Percentiles rank a stretch among this genome's conserved stretches.
These are phyloP conservation scores for Tricholoma flavovirens DNA, from an alignment of 768 basidiomycete genomes.

Conservation along the genomic window DNA sequence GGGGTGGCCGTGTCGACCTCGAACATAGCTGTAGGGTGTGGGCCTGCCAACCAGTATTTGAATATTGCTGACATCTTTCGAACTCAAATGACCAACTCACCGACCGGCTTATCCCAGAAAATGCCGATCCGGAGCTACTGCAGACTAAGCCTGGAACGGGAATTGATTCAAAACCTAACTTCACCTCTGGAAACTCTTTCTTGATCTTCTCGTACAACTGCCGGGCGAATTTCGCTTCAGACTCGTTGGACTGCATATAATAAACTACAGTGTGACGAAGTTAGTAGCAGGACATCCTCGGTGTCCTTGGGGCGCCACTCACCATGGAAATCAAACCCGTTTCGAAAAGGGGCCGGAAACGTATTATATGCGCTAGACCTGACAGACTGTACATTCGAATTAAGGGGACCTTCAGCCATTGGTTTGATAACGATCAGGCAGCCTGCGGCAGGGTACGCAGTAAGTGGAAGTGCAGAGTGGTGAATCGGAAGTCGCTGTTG, in stretches of 20 bases:
- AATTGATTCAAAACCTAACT: background rate
- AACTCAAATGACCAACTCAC: slow-evolving; percentile 32
- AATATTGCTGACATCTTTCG: background rate
- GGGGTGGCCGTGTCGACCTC: slow-evolving; percentile 64
- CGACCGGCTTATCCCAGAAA: slow-evolving; percentile 59
- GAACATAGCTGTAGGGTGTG: slow-evolving; percentile 69
- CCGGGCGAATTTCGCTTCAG: slow-evolving; percentile 42
- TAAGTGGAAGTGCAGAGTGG: too few relatives aligned
- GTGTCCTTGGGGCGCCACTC: slow-evolving; percentile 17
- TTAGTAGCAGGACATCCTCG: too few relatives aligned
- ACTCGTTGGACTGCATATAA: slow-evolving; percentile 43
- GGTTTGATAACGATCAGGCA: too few relatives aligned
- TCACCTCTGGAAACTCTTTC: slow-evolving; percentile 65
- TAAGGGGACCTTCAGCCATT: too few relatives aligned
- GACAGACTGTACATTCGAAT: slow-evolving; percentile 5
- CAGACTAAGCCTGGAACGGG: background rate
- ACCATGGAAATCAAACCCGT: slow-evolving; percentile 75
- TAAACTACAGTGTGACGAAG: slow-evolving; percentile 40
- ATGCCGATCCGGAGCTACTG: slow-evolving; percentile 53
- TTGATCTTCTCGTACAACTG: slow-evolving; percentile 55
- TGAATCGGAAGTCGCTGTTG: too few relatives aligned
- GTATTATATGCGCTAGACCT: slow-evolving; percentile 47
- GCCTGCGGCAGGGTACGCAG: too few relatives aligned
- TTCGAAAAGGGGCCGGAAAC: slow-evolving; percentile 55
- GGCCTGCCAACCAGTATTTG: slow-evolving; percentile 33